Evolutionary conservation across 371 early-diverging fungal genomes (phyloP).

Genomic region (Circinella minor): DNA sequence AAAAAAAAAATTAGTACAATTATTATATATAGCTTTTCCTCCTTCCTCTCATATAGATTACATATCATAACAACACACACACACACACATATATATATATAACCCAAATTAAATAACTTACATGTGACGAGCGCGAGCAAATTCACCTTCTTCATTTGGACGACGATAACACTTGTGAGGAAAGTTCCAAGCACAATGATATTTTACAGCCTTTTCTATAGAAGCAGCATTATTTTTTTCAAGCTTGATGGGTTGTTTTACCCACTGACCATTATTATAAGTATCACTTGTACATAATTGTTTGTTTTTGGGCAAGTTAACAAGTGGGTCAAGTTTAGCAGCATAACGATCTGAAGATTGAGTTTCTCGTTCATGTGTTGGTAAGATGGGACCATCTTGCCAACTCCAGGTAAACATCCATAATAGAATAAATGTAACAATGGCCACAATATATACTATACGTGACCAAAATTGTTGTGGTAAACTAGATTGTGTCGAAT

Average conservation of each 20-base stretch:
- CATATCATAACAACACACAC: too few species aligned
- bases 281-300: conserved; percentile 37
- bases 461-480: conserved; percentile 10
- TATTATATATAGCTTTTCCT: not conserved
- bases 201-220: conserved; percentile 31
- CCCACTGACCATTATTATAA: conserved; percentile 46
- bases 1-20: not conserved
- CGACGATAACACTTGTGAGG: conserved; percentile 51
- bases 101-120: conserved; percentile 14
- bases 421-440: conserved; percentile 17
- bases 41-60: not conserved
- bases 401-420: conserved; percentile 27
- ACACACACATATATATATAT: too few species aligned
- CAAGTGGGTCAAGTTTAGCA: conserved; percentile 13
- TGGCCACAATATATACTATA: conserved; percentile 15
- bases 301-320: conserved; percentile 13
- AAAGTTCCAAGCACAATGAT: conserved; percentile 42
- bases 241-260: conserved; percentile 24
- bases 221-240: conserved; percentile 14
- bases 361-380: conserved; percentile 11
- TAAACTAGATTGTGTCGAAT: conserved; percentile 5
- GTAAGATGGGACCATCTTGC: conserved; percentile 16
- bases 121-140: conserved; percentile 37
- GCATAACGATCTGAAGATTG: not conserved
- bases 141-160: conserved; percentile 26